These are phyloP conservation scores for Physaria fendleri DNA, from an alignment of 345 rosid genomes.

Conservation along the genomic window DNA sequence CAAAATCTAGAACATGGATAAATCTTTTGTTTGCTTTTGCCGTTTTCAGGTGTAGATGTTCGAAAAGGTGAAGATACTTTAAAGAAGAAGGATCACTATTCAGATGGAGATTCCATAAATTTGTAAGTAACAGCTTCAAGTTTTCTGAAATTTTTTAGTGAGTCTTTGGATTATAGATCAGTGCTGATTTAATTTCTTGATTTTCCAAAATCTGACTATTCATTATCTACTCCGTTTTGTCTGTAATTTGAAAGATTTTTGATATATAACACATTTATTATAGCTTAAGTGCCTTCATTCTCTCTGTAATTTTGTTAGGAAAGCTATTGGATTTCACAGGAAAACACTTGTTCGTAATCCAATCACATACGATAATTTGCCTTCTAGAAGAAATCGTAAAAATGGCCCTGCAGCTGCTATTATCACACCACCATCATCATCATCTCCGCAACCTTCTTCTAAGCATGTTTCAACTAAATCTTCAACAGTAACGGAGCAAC, in stretches of 20 bases:
- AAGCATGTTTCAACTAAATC: not conserved
- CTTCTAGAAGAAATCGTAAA: not conserved
- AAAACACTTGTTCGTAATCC: slow-evolving; percentile 23
- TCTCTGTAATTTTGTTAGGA: slow-evolving; percentile 29
- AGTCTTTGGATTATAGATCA: not conserved
- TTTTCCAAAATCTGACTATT: not conserved
- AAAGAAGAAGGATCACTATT: slow-evolving; percentile 23
- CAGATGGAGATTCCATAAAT: slow-evolving; percentile 1
- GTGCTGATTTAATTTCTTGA: not conserved
- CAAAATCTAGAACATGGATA: not conserved
- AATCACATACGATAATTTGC: not conserved
- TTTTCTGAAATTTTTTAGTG: not conserved
- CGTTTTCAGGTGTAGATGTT: slow-evolving; percentile 27
- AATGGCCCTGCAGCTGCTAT: not conserved
- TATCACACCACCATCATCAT: slow-evolving; percentile 8
- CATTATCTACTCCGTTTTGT: not conserved
- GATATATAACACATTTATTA: not conserved
- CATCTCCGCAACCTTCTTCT: slow-evolving; percentile 12
- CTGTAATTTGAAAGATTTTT: not conserved
- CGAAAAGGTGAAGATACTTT: slow-evolving; percentile 26
- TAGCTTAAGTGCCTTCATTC: not conserved
- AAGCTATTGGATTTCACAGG: slow-evolving; percentile 32
- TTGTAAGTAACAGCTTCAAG: slow-evolving; percentile 12
- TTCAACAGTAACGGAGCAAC: not conserved
- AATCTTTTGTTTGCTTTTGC: slow-evolving; percentile 6